These are phyloP conservation scores for Thermomyces lanuginosus DNA, from an alignment of 2,329 filamentous ascomycete species.

Conservation along the genomic window DNA sequence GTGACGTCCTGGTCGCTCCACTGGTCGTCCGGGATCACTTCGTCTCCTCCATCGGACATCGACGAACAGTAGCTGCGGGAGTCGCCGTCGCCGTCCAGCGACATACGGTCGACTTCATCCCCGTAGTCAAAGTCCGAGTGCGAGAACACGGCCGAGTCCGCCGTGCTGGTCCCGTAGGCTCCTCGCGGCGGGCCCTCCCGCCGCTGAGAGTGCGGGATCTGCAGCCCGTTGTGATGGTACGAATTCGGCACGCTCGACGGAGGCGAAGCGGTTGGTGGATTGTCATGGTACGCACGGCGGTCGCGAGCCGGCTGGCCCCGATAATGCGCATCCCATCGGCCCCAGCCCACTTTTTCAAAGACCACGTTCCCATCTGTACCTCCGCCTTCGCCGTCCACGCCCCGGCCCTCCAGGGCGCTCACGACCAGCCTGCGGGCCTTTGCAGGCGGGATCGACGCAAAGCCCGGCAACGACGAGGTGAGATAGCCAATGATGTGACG, in stretches of 20 bases:
- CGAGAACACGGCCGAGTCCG: slow-evolving; percentile 59
- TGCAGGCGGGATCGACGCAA: slow-evolving; percentile 70
- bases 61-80: slow-evolving; percentile 49
- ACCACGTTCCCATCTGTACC: slow-evolving; percentile 40
- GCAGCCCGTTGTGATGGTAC: slow-evolving; percentile 30
- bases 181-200: slow-evolving; percentile 18
- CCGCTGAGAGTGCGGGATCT: slow-evolving; percentile 28
- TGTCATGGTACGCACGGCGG: slow-evolving; percentile 18
- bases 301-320: slow-evolving; percentile 41
- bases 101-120: slow-evolving; percentile 87
- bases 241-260: slow-evolving; percentile 33
- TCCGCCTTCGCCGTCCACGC: slow-evolving; percentile 36
- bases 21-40: slow-evolving; percentile 53
- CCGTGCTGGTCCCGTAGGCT: slow-evolving; percentile 44
- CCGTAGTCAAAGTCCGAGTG: slow-evolving; percentile 48
- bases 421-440: slow-evolving; percentile 86
- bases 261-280: slow-evolving; percentile 24
- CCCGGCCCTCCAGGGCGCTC: slow-evolving; percentile 71
- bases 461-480: slow-evolving; percentile 83
- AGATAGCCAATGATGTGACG: slow-evolving; percentile 90
- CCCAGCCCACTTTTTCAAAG: slow-evolving; percentile 96
- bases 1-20: slow-evolving; percentile 75
- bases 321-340: slow-evolving; percentile 75
- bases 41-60: slow-evolving; percentile 53
- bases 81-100: slow-evolving; percentile 54